These are phyloP conservation scores for Metschnikowia lunata DNA, from an alignment of 805 yeast genomes.

Conservation along the genomic window DNA sequence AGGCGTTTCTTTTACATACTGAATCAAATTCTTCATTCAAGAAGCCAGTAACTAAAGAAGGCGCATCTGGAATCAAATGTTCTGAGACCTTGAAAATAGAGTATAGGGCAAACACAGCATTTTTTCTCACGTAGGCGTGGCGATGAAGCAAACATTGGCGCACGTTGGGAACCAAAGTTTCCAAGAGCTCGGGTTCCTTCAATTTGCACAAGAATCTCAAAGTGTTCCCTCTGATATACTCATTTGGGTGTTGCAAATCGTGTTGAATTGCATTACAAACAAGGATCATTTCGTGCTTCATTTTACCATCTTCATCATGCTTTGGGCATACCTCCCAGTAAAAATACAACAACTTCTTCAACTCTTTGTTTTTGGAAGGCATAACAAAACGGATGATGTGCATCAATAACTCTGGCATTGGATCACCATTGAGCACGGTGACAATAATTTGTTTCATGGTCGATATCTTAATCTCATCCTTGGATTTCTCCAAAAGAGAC, in stretches of 20 bases:
- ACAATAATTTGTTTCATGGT: conserved; percentile 87
- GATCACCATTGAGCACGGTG: conserved; percentile 86
- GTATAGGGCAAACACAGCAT: conserved; percentile 87
- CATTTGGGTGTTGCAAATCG: conserved; percentile 97
- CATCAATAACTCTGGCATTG: conserved; percentile 91
- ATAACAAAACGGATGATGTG: conserved; percentile 94
- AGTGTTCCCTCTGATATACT: conserved; percentile 92
- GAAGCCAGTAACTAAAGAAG: conserved; percentile 70
- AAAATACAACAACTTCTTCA: conserved; percentile 87
- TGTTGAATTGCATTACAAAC: conserved; percentile 97
- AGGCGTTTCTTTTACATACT: conserved; percentile 93
- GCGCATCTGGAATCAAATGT: conserved; percentile 93
- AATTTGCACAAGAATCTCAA: conserved; percentile 86
- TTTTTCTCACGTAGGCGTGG: conserved; percentile 96
- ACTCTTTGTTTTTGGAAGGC: conserved; percentile 89
- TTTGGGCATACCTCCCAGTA: conserved; percentile 99
- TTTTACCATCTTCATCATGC: conserved; percentile 78
- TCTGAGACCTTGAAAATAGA: conserved; percentile 80
- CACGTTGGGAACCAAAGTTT: conserved; percentile 91
- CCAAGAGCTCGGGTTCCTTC: conserved; percentile 88
- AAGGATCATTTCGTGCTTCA: conserved; percentile 97
- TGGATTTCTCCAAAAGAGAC: conserved; percentile 77
- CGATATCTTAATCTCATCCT: conserved; percentile 80
- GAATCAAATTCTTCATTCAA: conserved; percentile 83
- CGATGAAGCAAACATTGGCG: conserved; percentile 91